Base-by-base conservation (phyloP, 2,329 filamentous ascomycete species). In the Lasiodiplodia sp. region DNA sequence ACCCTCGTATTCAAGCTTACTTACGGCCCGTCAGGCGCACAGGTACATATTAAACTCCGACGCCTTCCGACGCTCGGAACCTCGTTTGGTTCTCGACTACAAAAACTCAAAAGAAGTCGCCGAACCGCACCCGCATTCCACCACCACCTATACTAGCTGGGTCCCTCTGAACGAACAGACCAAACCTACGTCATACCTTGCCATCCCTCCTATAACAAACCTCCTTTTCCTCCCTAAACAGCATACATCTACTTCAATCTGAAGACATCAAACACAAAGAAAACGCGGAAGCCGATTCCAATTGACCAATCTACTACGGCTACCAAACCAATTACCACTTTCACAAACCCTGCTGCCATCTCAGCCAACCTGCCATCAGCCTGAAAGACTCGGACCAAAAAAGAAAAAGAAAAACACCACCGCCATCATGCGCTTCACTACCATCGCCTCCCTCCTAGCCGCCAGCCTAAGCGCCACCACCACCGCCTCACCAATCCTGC, bases 41-140 rank as follows among this genome's bases (percentile, higher is more conserved):
- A 38, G 38, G 44, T 44, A 23, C 25, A 64, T 37, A 52, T 64
- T 64, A 52, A 38, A 8, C 60, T 52, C 60, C 60, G 44, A 63
- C 6, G 23, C 60, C 28, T 64, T 38, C 60, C 28, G 47, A 21
- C 58, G 2, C 12, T 28, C 57, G 44, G 44, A 21, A 18, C 12
- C n/a, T 21, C 40, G 40, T 18, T 38, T 38, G 37, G 10, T 12
- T n/a, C n/a, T n/a, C 5, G n/a, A 16, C 57, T 63, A 51, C 57
- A 62, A 60, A 31, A 49, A 23, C 31, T 55, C 52, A 16, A 34
- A 34, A 44, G 5, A 40, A 49, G 34, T 25, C 25, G 5, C 58
- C 21, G 16, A 44, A 40, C 28, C 25, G 40, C 37, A 44, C 40
- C 25, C 40, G 40, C 58, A 63, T 63, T 63, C 58, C 58, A 34